These are phyloP conservation scores for Penicillium sclerotigenum DNA, from an alignment of 2,329 filamentous ascomycete species.

Conservation along the genomic window DNA sequence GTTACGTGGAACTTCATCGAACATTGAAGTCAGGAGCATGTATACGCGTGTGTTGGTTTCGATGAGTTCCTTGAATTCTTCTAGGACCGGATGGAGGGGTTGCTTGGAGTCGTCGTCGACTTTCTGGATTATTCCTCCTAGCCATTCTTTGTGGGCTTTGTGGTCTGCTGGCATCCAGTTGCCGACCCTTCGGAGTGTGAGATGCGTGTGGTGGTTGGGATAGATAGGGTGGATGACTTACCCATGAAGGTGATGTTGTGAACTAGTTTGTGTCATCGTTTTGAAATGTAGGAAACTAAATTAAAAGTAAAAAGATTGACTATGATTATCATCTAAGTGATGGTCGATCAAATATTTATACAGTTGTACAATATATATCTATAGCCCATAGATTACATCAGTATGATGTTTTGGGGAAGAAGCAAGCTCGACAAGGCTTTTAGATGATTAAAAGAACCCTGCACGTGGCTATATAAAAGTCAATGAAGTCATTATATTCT, in stretches of 20 bases:
- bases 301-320: neutral
- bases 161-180: constrained; percentile 64
- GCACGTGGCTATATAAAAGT: neutral
- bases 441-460: neutral
- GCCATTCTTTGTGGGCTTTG: constrained; percentile 61
- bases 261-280: neutral
- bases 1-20: constrained; percentile 62
- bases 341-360: neutral
- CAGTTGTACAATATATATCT: neutral
- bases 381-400: neutral
- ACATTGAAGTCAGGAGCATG: constrained; percentile 67
- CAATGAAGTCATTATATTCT: neutral
- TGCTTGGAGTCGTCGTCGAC: constrained; percentile 50
- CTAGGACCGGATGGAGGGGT: constrained; percentile 57
- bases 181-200: constrained; percentile 44
- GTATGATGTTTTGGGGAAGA: neutral
- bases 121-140: constrained; percentile 55
- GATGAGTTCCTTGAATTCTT: constrained; percentile 65
- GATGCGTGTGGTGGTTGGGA: neutral
- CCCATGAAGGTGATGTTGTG: constrained; percentile 18
- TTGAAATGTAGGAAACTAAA: neutral
- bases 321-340: too few relatives aligned
- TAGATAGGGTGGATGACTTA: neutral
- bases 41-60: constrained; percentile 62
- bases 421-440: neutral